Evolutionary conservation across 768 basidiomycete species (phyloP).

Genomic region (Psilocybe cyanescens): DNA sequence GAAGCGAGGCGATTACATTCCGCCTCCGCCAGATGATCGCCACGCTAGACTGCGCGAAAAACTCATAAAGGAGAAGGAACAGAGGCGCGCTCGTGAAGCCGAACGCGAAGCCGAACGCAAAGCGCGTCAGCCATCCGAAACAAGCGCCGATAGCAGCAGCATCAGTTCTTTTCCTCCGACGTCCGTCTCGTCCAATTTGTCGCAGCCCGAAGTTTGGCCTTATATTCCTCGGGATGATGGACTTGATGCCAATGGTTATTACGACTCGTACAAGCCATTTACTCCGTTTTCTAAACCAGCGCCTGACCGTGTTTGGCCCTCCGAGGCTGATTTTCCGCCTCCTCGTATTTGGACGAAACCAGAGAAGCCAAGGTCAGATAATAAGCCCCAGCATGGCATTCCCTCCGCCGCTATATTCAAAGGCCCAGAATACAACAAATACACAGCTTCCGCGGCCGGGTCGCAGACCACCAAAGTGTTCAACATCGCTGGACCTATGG

Average conservation of each 20-base stretch:
- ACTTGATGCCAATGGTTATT: too few relatives aligned
- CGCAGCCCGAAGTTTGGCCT: too few relatives aligned
- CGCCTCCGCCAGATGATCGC: not conserved
- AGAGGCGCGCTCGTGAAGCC: not conserved
- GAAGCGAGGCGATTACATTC: slow-evolving; percentile 1
- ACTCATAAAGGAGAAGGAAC: not conserved
- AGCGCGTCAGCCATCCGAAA: not conserved
- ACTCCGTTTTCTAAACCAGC: not conserved
- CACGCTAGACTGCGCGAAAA: not conserved
- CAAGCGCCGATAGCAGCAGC: not conserved
- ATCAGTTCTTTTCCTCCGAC: too few relatives aligned
- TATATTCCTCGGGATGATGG: too few relatives aligned
- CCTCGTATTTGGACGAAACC: not conserved
- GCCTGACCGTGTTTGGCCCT: too few relatives aligned
- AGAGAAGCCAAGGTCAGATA: not conserved
- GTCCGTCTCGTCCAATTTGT: too few relatives aligned
- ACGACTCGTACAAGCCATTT: not conserved
- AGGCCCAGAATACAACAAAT: too few relatives aligned
- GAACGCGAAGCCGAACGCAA: not conserved
- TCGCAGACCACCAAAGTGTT: not conserved
- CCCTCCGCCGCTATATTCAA: too few relatives aligned
- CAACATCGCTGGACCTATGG: not conserved
- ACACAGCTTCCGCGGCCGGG: too few relatives aligned
- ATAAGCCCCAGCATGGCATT: not conserved
- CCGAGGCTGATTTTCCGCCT: not conserved